Evolutionary conservation across 768 basidiomycete genomes (phyloP).

Genomic region (Neoboletus magnificus): DNA sequence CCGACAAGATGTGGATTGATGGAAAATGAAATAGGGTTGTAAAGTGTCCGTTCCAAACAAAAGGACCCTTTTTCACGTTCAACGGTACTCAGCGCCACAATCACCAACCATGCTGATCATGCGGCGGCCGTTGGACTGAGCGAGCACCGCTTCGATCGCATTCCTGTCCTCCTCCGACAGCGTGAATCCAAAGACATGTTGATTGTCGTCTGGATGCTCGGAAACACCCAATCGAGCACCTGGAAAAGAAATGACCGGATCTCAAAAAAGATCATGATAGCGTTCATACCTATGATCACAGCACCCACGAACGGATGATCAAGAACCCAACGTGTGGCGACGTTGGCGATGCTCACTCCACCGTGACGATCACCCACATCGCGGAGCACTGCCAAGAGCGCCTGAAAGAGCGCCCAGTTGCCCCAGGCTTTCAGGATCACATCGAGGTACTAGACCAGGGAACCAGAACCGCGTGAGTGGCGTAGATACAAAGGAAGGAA

Average conservation of each 20-base stretch:
- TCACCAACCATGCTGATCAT: conserved; percentile 74
- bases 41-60: background rate
- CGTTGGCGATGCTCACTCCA: conserved; percentile 66
- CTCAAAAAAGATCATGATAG: conserved; percentile 1
- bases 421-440: conserved; percentile 82
- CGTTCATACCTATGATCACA: conserved; percentile 62
- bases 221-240: conserved; percentile 73
- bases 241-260: conserved; percentile 23
- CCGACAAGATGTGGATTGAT: background rate
- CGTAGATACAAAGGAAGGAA: background rate
- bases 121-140: conserved; percentile 54
- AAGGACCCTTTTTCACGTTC: background rate
- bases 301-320: conserved; percentile 77
- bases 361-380: conserved; percentile 65
- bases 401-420: conserved; percentile 71
- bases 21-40: background rate
- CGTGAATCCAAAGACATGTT: conserved; percentile 54
- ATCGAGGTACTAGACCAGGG: conserved; percentile 66
- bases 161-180: conserved; percentile 55
- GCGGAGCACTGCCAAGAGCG: conserved; percentile 55
- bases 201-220: conserved; percentile 70
- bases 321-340: conserved; percentile 80
- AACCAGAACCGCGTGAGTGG: background rate
- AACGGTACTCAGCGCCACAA: conserved; percentile 81
- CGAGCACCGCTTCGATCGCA: conserved; percentile 62